Evolutionary conservation across 2,329 filamentous ascomycete genomes (phyloP).

Genomic region (Paraphaeosphaeria sporulosa): DNA sequence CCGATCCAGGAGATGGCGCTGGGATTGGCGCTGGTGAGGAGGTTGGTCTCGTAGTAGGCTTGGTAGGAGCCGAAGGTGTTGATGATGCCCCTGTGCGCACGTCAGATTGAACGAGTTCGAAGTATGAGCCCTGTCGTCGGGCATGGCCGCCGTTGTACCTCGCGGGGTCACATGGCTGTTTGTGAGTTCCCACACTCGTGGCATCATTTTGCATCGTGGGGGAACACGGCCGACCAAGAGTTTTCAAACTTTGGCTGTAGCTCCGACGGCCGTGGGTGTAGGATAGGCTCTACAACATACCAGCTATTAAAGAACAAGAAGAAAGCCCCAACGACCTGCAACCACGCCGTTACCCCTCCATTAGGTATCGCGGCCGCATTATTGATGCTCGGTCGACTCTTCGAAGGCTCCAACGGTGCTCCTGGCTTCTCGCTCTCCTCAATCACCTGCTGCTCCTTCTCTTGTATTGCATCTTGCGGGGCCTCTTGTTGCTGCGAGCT

Average conservation of each 20-base stretch:
- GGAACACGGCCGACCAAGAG: not conserved
- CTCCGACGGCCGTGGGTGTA: not conserved
- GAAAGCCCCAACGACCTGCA: slow-evolving; percentile 58
- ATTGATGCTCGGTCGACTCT: slow-evolving; percentile 46
- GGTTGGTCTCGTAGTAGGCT: slow-evolving; percentile 55
- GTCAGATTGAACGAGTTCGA: not conserved
- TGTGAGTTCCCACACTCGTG: not conserved
- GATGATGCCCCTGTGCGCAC: slow-evolving; percentile 49
- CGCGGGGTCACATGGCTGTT: too few relatives aligned
- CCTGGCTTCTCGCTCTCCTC: slow-evolving; percentile 5
- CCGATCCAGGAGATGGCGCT: slow-evolving; percentile 61
- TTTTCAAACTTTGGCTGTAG: not conserved
- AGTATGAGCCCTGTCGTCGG: not conserved
- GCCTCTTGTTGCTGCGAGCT: not conserved
- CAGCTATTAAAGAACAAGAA: slow-evolving; percentile 59
- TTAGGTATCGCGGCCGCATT: slow-evolving; percentile 55
- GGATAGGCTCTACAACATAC: slow-evolving; percentile 31
- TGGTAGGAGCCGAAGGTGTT: slow-evolving; percentile 60
- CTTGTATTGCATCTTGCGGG: slow-evolving; percentile 1
- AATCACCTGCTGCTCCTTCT: slow-evolving; percentile 2
- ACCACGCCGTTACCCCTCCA: slow-evolving; percentile 56
- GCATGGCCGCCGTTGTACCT: too few relatives aligned
- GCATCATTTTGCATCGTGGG: not conserved
- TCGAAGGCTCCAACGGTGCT: slow-evolving; percentile 28
- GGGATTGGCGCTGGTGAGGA: slow-evolving; percentile 50